Evolutionary conservation across 2,329 filamentous ascomycete genomes (phyloP).

Genomic region (Ophiostoma novo-ulmi): DNA sequence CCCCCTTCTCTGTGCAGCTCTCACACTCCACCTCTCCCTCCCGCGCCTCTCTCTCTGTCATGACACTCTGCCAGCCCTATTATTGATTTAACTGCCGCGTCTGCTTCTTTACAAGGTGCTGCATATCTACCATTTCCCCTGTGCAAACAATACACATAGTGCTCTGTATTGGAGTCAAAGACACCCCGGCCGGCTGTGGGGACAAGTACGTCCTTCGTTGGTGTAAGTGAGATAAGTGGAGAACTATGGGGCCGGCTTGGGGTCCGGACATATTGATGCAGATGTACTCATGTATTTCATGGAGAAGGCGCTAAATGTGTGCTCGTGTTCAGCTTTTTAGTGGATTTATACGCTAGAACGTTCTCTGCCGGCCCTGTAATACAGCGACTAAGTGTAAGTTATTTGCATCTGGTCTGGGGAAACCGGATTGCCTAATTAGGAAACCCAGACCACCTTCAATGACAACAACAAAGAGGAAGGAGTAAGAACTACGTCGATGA

Average conservation of each 20-base stretch:
- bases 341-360: background rate
- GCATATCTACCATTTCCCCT: too few relatives aligned
- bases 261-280: background rate
- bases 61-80: background rate
- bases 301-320: background rate
- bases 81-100: background rate
- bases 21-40: background rate
- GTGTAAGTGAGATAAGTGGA: slow-evolving; percentile 9
- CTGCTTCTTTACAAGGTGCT: too few relatives aligned
- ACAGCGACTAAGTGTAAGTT: background rate
- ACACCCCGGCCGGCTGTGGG: background rate
- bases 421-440: slow-evolving; percentile 9
- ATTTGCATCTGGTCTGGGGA: background rate
- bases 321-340: background rate
- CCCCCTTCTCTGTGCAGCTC: background rate
- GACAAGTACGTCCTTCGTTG: background rate
- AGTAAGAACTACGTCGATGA: background rate
- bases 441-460: background rate
- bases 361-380: background rate
- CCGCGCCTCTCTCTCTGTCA: background rate
- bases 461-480: background rate
- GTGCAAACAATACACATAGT: too few relatives aligned
- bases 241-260: background rate
- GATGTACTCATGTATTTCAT: background rate
- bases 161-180: background rate